phyloP scores from a whole-genome alignment of 768 basidiomycete species.

The Trametes maxima region DNA sequence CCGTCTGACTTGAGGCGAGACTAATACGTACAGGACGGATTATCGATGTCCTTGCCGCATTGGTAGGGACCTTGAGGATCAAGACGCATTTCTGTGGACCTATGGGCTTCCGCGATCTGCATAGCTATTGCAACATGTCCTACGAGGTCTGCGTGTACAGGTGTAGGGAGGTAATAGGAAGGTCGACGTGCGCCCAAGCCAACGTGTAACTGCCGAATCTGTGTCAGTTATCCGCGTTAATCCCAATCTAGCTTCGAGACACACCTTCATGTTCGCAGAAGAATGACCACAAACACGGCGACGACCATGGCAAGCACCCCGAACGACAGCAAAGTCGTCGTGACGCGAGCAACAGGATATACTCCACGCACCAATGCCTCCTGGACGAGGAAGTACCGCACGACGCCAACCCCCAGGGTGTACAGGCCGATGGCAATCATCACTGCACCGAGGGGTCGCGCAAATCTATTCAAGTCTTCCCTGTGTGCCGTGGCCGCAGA shows the following conservation, averaged over 20 bases:
- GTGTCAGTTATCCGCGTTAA: too few relatives aligned
- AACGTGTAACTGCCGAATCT: too few relatives aligned
- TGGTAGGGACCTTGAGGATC: too few relatives aligned
- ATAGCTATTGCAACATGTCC: too few relatives aligned
- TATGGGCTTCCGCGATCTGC: too few relatives aligned
- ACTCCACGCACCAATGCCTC: slow-evolving; percentile 38
- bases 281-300: slow-evolving; percentile 42
- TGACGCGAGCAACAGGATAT: slow-evolving; percentile 45
- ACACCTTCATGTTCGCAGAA: slow-evolving; percentile 16
- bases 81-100: too few relatives aligned
- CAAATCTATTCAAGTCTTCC: slow-evolving; percentile 28
- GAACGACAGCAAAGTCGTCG: slow-evolving; percentile 34
- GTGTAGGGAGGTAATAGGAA: too few relatives aligned
- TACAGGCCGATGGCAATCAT: slow-evolving; percentile 40
- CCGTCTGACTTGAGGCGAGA: too few relatives aligned
- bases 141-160: too few relatives aligned
- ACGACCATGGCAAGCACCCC: slow-evolving; percentile 36
- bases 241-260: neutral
- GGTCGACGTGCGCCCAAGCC: too few relatives aligned
- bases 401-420: slow-evolving; percentile 37
- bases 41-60: too few relatives aligned
- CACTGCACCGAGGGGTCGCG: slow-evolving; percentile 49
- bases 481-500: slow-evolving; percentile 28
- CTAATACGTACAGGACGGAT: too few relatives aligned
- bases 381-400: slow-evolving; percentile 46